Base-by-base conservation (phyloP, 1,139 yeast species). In the Pneumocystis jirovecii region DNA sequence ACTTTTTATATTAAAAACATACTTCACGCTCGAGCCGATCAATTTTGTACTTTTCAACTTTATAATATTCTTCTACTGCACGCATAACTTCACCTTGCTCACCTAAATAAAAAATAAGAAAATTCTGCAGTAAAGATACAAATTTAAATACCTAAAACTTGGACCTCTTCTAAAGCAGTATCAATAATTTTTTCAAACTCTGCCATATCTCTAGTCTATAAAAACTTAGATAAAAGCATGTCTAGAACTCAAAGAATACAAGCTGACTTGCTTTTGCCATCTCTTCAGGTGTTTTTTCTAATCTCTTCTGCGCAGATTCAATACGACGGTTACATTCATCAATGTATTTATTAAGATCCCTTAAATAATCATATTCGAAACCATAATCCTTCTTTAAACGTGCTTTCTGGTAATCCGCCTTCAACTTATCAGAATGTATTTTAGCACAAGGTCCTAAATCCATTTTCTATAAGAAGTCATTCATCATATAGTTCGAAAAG, bases 271-370 rank as follows among this genome's bases (percentile, higher is more conserved):
- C 82, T 72, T 82, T 83, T 29, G 79, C 84, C 69, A 83, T 81
- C 69, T 89, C 96, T 70, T 89, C 96, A 0, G 87, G 85, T 0
- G 95, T 86, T 67, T 86, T 85, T 69, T 89, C 91, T 64, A 90
- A 76, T 66, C 89, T 78, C 67, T 82, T 81, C 68, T 85, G 81
- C 0, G 95, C 95, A 17, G 80, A 77, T 37, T 81, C 81, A 15
- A 88, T 85, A 69, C 85, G 83, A 45, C 82, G 77, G 71, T 89
- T 85, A 70, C 91, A 84, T 59, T 88, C 95, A 61, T 78, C 76
- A 6, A 89, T 79, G 72, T 83, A 84, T 61, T 77, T 75, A 69
- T 81, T 81, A 42, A 86, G 73, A 60, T 82, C 83, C 64, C 78
- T 74, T 71, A 77, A 76, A 71, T 88, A 87, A 21, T 71, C 72